Percentiles rank a stretch among this genome's conserved stretches.
Evolutionary conservation across 352 stramenopile genomes (phyloP).

Genomic region (Globisporangium paroecandrum): DNA sequence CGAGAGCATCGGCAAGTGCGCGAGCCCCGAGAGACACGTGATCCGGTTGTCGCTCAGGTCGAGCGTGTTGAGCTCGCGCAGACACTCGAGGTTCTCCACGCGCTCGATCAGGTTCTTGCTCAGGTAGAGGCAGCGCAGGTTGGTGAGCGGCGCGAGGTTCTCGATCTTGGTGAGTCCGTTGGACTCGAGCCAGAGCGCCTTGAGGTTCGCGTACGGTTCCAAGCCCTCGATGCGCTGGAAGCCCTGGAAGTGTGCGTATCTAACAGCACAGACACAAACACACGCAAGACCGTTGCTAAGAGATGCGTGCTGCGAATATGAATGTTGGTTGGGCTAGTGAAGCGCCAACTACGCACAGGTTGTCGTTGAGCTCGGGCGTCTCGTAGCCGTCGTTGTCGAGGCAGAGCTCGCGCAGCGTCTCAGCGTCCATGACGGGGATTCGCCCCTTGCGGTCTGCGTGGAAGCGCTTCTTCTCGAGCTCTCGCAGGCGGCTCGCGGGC

Average conservation of each 20-base stretch:
- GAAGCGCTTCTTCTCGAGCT: conserved; percentile 71
- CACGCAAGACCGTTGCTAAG: too few species aligned
- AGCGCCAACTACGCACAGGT: too few species aligned
- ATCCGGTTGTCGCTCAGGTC: conserved; percentile 86
- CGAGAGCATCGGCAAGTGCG: conserved; percentile 55
- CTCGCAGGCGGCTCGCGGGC: conserved; percentile 52
- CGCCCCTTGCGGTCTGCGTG: conserved; percentile 56
- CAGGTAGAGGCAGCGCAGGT: conserved; percentile 91
- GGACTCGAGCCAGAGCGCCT: conserved; percentile 94
- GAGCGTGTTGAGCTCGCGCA: conserved; percentile 8
- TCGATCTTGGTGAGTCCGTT: conserved; percentile 91
- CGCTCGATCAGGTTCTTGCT: conserved; percentile 90
- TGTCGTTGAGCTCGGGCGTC: too few species aligned
- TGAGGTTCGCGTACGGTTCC: conserved; percentile 91
- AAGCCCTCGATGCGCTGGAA: conserved; percentile 94
- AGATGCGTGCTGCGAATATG: too few species aligned
- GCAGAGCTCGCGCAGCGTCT: conserved; percentile 80
- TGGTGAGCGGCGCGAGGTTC: conserved; percentile 61
- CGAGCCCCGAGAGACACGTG: conserved; percentile 69
- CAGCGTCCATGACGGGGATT: conserved; percentile 86
- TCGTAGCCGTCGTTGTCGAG: conserved; percentile 67
- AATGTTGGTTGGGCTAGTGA: too few species aligned
- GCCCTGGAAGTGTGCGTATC: conserved; percentile 91
- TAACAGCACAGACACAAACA: neutral
- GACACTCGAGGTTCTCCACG: conserved; percentile 45